Evolutionary conservation across 352 stramenopile species (phyloP), one percentile per base, ranked within the genome.

Genomic region (Salisapilia sapeloensis): DNA sequence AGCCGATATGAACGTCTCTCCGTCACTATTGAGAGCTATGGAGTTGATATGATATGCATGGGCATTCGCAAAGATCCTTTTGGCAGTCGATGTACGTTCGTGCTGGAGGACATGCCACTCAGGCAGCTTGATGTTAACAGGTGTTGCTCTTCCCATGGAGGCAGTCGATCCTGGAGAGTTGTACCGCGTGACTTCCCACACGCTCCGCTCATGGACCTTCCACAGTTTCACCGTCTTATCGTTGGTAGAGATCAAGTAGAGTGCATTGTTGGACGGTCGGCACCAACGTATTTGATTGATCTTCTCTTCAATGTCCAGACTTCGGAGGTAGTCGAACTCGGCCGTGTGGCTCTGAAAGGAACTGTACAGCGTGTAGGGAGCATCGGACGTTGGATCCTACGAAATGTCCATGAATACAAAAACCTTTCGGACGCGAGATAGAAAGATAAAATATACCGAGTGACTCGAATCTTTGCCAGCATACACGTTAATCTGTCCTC

Each of bases 301-400:
- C 42, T 97, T 97, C 47, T 97, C 90, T 44, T 98, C 90, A 42
- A 98, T 97, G 40, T 98, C 92, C 4, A 97, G 64, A 40, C 78
- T 96, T 51, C 97, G 97, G 26, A 98, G 60, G 62, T 97, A 98
- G 58, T 98, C 92, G 44, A 98, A 98, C 53, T 97, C 92, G n/a
- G 83, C 59, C 23, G 92, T 94, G 58, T 98, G 92, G 50, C 83
- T 96, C 59, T 97, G 85, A 43, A 90, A 95, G 46, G 93, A 93
- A n/a, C 80, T 80, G 59, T 94, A 97, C 35, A 80, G 42, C 5
- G 60, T 40, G 35, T 81, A 79, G 36, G 61, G 56, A 15, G 61
- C 40, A 23, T 60, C 46, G 20, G 45, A 53, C 8, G 40, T 40
- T 15, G 23, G 27, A 29, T 20, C 23, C 28, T 44, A 14, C 29